phyloP scores from a whole-genome alignment of 192 early-diverging fungal genomes.

The Coemansia sp. region DNA sequence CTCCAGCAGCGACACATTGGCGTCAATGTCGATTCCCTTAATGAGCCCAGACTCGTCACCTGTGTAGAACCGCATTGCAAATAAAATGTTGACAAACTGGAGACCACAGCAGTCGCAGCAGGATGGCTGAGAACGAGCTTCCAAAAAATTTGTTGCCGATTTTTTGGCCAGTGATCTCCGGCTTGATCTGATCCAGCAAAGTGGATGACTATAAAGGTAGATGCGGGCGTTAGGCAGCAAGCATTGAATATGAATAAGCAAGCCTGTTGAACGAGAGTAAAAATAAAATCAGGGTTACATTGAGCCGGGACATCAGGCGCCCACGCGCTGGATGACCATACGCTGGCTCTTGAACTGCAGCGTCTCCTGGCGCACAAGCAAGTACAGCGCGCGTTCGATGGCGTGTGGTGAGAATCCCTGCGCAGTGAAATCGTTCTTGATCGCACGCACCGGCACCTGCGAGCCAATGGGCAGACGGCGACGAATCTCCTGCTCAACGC shows the following conservation, averaged over 20 bases:
- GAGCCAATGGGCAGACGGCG: constrained; percentile 85
- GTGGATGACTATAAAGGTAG: no score
- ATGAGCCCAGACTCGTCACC: constrained; percentile 52
- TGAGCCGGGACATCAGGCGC: constrained; percentile 23
- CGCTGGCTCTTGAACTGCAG: constrained; percentile 78
- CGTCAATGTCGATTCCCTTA: constrained; percentile 41
- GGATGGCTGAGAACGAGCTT: no score
- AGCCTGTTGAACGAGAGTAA: not conserved
- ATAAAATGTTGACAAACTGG: no score
- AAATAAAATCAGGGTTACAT: not conserved
- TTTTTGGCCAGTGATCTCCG: no score
- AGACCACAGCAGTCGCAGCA: no score
- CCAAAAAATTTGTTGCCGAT: no score
- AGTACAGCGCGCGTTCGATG: constrained; percentile 69
- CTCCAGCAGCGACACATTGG: constrained; percentile 39
- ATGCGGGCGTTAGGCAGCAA: no score
- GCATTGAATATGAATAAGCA: no score
- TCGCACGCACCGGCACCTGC: constrained; percentile 57
- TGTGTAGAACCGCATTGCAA: constrained; percentile 54
- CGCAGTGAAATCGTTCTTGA: constrained; percentile 60
- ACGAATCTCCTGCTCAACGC: constrained; percentile 79
- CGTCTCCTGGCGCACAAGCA: constrained; percentile 75
- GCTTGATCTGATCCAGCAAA: no score
- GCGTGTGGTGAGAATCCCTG: constrained; percentile 55
- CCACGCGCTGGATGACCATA: constrained; percentile 53